These are phyloP conservation scores for Blastobotrys buckinghamii DNA, from an alignment of 1,139 yeast species.

Conservation along the genomic window DNA sequence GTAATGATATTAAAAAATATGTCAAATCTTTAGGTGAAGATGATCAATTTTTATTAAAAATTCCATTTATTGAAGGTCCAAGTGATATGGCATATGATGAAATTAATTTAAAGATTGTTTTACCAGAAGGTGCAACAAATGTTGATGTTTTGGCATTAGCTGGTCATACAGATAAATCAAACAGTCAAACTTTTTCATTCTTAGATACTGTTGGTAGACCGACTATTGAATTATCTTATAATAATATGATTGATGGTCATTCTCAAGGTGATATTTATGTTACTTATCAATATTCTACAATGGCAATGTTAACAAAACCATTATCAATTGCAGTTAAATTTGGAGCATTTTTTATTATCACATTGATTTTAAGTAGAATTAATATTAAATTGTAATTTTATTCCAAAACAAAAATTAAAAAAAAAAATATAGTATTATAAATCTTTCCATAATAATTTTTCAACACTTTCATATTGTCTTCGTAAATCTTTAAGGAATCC, in stretches of 20 bases:
- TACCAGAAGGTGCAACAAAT: slow-evolving; percentile 84
- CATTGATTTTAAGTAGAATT: slow-evolving; percentile 40
- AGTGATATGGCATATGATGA: slow-evolving; percentile 57
- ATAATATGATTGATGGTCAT: slow-evolving; percentile 67
- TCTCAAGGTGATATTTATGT: slow-evolving; percentile 52
- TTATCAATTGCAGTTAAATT: slow-evolving; percentile 58
- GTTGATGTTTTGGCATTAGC: slow-evolving; percentile 56
- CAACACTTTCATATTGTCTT: slow-evolving; percentile 48
- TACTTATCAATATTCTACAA: slow-evolving; percentile 54
- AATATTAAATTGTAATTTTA: slow-evolving; percentile 29
- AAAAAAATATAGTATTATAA: slow-evolving; percentile 20
- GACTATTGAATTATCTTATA: slow-evolving; percentile 57
- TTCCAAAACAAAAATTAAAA: neutral
- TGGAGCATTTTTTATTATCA: slow-evolving; percentile 53
- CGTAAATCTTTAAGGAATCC: slow-evolving; percentile 49
- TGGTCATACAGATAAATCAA: slow-evolving; percentile 27
- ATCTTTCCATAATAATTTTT: slow-evolving; percentile 57
- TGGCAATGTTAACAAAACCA: slow-evolving; percentile 58
- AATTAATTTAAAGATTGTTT: slow-evolving; percentile 55
- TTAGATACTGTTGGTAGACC: slow-evolving; percentile 83
- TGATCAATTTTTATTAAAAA: slow-evolving; percentile 48
- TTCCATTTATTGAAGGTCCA: slow-evolving; percentile 74
- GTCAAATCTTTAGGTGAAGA: slow-evolving; percentile 43
- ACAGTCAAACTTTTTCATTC: slow-evolving; percentile 45
- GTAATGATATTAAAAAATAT: slow-evolving; percentile 49